Evolutionary conservation across 768 basidiomycete species (phyloP), one percentile per base, ranked within the genome.

Genomic region (Pisolithus microcarpus): DNA sequence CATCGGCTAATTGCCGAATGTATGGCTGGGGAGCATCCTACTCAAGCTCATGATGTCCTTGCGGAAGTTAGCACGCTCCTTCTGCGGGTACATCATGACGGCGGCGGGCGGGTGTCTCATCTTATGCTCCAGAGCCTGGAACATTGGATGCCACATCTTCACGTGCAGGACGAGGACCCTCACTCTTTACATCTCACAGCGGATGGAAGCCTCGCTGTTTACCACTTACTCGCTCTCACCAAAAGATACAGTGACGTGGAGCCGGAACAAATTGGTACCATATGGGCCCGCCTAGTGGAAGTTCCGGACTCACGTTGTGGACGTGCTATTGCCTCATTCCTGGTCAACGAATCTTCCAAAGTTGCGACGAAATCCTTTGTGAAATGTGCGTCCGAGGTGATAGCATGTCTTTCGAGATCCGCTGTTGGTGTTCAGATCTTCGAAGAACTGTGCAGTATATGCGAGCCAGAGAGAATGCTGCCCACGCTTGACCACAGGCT

Each of bases 341-440:
- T 97, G 3, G 72, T 95, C 34, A 90, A 92, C 57, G 91, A 95
- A 59, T 87, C 90, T 1, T 82, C 86, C 56, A 87, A 86, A 65
- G 84, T 93, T 39, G 84, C 87, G 37, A 91, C 81, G 56, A 75
- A 78, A 5, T 77, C 81, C 15, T 94, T 90, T 66, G 78, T 95
- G 52, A 74, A 73, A 40, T 88, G 88, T 59, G 87, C 88, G 1
- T 80, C 86, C 40, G 85, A 84, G 56, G 81, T 94, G 48, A 79
- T 95, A 19, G 85, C 91, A 0, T 92, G 83, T 57, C 75, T 97
- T 7, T 89, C 88, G 48, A 84, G 87, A 51, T 87, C 87, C 23
- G 73, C 75, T 15, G 77, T 83, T 15, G 90, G 88, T 4, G 74
- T 78, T 6, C 74, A 83, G 49, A 77, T 91, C 31, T 87, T 91